Percentiles rank a stretch among this genome's conserved stretches.
These are phyloP conservation scores for Cicer chorassanicum DNA, from an alignment of 306 rosid genomes.

Conservation along the genomic window DNA sequence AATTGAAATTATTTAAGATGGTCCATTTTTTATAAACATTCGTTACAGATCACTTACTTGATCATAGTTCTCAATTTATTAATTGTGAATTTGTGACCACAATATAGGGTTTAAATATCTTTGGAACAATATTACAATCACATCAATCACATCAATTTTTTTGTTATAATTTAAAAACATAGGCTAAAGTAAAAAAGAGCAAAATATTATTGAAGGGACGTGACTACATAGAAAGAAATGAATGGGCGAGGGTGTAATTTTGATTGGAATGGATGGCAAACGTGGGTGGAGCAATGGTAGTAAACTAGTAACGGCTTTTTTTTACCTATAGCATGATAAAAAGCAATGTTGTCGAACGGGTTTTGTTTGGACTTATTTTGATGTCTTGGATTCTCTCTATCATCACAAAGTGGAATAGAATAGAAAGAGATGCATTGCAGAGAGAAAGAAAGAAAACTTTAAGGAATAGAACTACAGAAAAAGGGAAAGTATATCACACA, in stretches of 20 bases:
- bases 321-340: constrained; percentile 42
- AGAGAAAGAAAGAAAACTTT: constrained; percentile 34
- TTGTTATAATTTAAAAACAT: too few species aligned
- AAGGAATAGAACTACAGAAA: constrained; percentile 40
- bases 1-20: too few species aligned
- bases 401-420: constrained; percentile 32
- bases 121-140: too few species aligned
- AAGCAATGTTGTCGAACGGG: constrained; percentile 55
- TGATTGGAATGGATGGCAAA: constrained; percentile 42
- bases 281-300: constrained; percentile 24
- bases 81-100: too few species aligned
- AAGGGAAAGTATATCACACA: constrained; percentile 23
- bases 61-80: too few species aligned
- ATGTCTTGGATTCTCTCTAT: constrained; percentile 62
- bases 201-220: not conserved
- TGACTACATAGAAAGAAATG: too few species aligned
- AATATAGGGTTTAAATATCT: too few species aligned
- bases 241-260: constrained; percentile 40
- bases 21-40: too few species aligned
- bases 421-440: constrained; percentile 17
- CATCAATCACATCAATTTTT: too few species aligned
- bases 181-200: not conserved
- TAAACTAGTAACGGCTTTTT: not conserved
- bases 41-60: constrained; percentile 13
- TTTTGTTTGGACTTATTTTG: constrained; percentile 62